Base-by-base conservation (phyloP, 116 monocot genomes). In the Cymodocea nodosa region DNA sequence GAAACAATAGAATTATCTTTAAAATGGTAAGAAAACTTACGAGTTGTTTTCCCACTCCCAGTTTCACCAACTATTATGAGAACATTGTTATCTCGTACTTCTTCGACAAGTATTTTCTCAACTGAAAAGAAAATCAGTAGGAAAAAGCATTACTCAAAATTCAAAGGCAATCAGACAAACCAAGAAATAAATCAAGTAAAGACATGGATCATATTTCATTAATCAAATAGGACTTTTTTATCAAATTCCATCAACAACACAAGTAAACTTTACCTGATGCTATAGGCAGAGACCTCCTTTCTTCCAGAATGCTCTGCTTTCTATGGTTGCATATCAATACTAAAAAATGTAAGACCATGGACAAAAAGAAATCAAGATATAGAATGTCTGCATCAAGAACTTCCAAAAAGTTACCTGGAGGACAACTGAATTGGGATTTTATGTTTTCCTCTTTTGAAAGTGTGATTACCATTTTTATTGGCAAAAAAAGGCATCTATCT, bases 11-110 rank as follows among this genome's bases (percentile, higher is more conserved):
- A 50, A 14, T 34, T 5, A 53, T 17, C 0, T 34, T 2, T 17
- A 8, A 0, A 25, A 51, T 9, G n/a, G 12, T 30, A 30, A n/a
- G 24, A 53, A 57, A 58, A 51, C 85, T 77, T 60, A 97, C 95
- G 97, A 1, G 97, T 97, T n/a, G 97, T 97, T 60, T 97, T 97
- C 20, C 97, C 97, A 51, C 97, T 97, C 63, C 97, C 97, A 0
- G 97, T 97, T 78, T 97, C 97, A 2, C 92, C 91, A 56, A 92
- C 97, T 62, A 97, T 76, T 59, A 97, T 97, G 24, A 97, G 64
- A 22, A 72, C 79, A 48, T 91, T 82, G 53, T 97, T 81, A 50
- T 82, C 86, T 69, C 67, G 76, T 65, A 97, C 86, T 74, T 97
- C 92, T 17, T 88, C 97, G n/a, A 97, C 84, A 37, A 97, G 75